These are phyloP conservation scores for Stagonosporopsis tanaceti DNA, from an alignment of 2,329 filamentous ascomycete genomes.

Conservation along the genomic window DNA sequence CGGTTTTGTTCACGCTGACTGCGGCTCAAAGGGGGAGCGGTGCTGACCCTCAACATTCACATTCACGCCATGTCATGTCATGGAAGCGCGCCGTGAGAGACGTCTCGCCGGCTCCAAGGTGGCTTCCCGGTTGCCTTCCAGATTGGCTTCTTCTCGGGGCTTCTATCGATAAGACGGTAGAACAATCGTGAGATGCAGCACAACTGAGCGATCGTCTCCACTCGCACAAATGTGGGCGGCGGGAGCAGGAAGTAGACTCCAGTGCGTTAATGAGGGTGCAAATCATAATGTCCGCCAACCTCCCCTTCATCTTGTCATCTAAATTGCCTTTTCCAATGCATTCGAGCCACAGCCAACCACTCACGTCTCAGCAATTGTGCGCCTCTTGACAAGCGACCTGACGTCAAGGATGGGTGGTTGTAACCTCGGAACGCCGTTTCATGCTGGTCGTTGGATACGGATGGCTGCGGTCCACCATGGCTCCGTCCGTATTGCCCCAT, in stretches of 20 bases:
- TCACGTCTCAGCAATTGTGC: constrained; percentile 12
- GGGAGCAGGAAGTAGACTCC: constrained; percentile 1
- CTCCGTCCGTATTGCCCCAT: constrained; percentile 18
- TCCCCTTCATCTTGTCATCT: constrained; percentile 21
- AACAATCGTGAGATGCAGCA: not conserved
- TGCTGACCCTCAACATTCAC: constrained; percentile 10
- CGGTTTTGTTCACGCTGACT: constrained; percentile 16
- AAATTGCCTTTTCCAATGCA: constrained; percentile 16
- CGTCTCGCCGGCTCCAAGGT: not conserved
- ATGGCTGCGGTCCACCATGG: constrained; percentile 7
- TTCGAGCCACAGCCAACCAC: constrained; percentile 12
- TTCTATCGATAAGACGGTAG: constrained; percentile 12
- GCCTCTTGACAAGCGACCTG: constrained; percentile 11
- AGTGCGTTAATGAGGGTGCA: not conserved
- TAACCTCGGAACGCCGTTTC: constrained; percentile 20
- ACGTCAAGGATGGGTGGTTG: constrained; percentile 24
- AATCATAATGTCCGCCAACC: constrained; percentile 11
- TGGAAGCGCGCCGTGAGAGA: constrained; percentile 6
- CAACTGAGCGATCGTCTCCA: constrained; percentile 10
- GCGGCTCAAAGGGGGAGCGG: constrained; percentile 8
- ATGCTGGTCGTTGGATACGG: constrained; percentile 20
- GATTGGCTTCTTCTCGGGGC: not conserved
- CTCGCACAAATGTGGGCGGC: constrained; percentile 5
- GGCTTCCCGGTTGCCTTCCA: too few species aligned
- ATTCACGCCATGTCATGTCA: constrained; percentile 14